Base-by-base conservation (phyloP, 2,329 filamentous ascomycete species). In the Esteya vermicola region DNA sequence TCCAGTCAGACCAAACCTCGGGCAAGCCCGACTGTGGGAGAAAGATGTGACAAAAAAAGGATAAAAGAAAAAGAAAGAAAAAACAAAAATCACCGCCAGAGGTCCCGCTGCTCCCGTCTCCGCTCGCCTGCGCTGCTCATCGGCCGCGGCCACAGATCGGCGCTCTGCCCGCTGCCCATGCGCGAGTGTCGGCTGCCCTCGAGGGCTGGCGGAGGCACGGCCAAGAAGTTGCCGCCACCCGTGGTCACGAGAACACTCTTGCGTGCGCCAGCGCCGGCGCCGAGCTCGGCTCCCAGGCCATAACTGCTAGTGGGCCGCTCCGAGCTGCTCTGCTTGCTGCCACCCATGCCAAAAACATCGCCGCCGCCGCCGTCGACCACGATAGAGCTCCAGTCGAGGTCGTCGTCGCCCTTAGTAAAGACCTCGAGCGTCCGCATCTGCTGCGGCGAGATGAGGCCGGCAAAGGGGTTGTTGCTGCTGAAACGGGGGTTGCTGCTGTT, bases 381-480 rank as follows among this genome's bases (percentile, higher is more conserved):
- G 36, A 70, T 63, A 52, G 72, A 74, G 40, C 69, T 72, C 72
- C 72, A 77, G 48, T 70, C 65, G 31, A 72, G 57, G 45, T 69
- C 65, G 48, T 75, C 70, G 39, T 73, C 67, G 45, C 67, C 65
- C 55, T 75, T 76, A 42, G 69, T 74, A 45, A 73, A 77, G 19
- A 77, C 65, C 47, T 75, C 72, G 23, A 77, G 66, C 7, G 67
- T 70, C 26, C 47, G 42, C 39, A 51, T 38, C 33, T 46, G 40
- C 30, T 48, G 48, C n/a, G 48, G 45, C 38, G 48, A 44, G 39
- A 55, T 46, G 28, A 57, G 50, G 1, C 62, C 52, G 3, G 66
- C 69, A 46, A 73, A 75, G 2, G 71, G 71, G 48, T 76, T 76
- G 53, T 75, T 76, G 45, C 71, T 75, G 52, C 70, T 74, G 56